Percentiles rank a stretch among this genome's conserved stretches.
Conservation (phyloP, 306 rosid genomes). For the Vigna radiata region DNA sequence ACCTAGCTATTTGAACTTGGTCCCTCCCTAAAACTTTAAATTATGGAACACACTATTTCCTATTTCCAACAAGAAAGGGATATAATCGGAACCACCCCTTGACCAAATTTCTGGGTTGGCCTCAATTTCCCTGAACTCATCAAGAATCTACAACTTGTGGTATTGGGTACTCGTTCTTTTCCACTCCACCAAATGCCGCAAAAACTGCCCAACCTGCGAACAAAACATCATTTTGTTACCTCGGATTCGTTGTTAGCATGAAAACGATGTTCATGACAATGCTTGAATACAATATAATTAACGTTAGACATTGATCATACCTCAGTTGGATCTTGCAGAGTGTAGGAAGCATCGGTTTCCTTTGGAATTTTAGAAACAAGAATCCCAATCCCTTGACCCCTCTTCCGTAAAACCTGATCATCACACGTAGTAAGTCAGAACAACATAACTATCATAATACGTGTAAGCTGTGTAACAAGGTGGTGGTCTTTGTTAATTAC, state of each 20-base stretch:
- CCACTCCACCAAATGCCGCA: slow-evolving; percentile 79
- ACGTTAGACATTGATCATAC: slow-evolving; percentile 33
- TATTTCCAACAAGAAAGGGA: slow-evolving; percentile 42
- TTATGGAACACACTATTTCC: slow-evolving; percentile 44
- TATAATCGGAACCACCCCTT: slow-evolving; percentile 47
- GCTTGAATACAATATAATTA: neutral
- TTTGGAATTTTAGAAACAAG: slow-evolving; percentile 82
- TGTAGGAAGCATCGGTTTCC: slow-evolving; percentile 84
- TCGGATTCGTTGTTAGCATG: neutral
- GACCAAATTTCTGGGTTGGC: slow-evolving; percentile 52
- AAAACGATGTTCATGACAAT: neutral
- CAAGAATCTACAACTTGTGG: slow-evolving; percentile 45
- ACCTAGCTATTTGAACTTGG: slow-evolving; percentile 41
- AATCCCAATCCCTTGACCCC: slow-evolving; percentile 85
- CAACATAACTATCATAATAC: slow-evolving; percentile 3
- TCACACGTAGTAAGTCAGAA: slow-evolving; percentile 10
- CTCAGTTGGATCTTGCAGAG: slow-evolving; percentile 92
- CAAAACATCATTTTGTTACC: neutral
- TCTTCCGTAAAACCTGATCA: slow-evolving; percentile 65
- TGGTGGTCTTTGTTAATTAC: slow-evolving; percentile 39
- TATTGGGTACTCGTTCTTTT: slow-evolving; percentile 48
- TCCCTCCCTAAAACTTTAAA: slow-evolving; percentile 42
- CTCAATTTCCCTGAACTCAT: slow-evolving; percentile 41
- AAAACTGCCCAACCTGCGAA: slow-evolving; percentile 75
- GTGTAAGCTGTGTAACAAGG: neutral